Conservation (phyloP, 108 stramenopile species). For the Schizochytrium sp. region DNA sequence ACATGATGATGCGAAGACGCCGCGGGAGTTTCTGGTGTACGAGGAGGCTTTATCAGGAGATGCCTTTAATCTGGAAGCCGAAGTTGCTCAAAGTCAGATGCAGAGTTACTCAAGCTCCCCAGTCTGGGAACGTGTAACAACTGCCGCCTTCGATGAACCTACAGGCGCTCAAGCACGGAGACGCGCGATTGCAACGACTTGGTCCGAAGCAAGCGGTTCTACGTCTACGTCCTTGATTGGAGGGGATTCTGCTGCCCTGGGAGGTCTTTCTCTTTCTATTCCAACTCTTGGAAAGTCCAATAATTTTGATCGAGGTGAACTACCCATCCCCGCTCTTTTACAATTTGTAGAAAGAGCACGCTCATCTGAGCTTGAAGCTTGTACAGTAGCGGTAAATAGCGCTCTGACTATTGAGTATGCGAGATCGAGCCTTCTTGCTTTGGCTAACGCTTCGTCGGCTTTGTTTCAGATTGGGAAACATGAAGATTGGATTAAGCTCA, state of each 20-base stretch:
- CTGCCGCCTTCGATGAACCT: not conserved
- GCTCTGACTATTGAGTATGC: conserved; percentile 29
- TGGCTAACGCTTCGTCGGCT: not conserved
- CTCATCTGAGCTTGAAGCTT: not conserved
- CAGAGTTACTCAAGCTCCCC: not conserved
- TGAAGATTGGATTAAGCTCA: not conserved
- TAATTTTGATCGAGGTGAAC: not conserved
- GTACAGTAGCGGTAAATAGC: conserved; percentile 5
- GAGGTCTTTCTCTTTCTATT: not conserved
- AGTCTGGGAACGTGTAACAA: not conserved
- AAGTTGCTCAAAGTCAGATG: not conserved
- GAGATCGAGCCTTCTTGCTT: not conserved
- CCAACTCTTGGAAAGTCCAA: not conserved
- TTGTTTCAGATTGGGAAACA: not conserved
- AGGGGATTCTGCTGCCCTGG: not conserved
- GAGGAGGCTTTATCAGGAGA: not conserved
- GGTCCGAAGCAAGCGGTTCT: not conserved
- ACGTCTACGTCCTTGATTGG: no score
- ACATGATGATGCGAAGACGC: not conserved
- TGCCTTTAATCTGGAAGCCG: not conserved
- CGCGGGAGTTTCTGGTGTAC: not conserved
- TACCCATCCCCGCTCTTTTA: not conserved
- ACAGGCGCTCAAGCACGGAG: conserved; percentile 9
- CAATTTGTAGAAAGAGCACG: conserved; percentile 1
- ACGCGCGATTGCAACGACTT: not conserved